phyloP scores from a whole-genome alignment of 2,329 filamentous ascomycete genomes.

The Trichoderma atrobrunneum region DNA sequence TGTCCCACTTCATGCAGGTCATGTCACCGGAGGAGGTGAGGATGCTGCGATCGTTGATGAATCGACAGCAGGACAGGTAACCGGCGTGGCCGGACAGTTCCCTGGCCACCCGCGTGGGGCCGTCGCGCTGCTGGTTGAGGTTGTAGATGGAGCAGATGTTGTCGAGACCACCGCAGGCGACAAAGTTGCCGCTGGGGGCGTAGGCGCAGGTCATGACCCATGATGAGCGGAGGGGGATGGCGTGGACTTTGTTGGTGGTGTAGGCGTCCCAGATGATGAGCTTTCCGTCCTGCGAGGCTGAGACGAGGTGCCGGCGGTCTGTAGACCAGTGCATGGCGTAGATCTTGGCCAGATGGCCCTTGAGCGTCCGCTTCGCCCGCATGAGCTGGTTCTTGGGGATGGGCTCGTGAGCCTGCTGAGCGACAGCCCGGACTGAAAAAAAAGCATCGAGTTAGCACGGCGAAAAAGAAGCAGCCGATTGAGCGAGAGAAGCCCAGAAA shows the following conservation, averaged over 20 bases:
- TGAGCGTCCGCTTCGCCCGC: slow-evolving; percentile 95
- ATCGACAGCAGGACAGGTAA: slow-evolving; percentile 96
- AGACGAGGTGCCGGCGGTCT: slow-evolving; percentile 93
- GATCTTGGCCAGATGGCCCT: slow-evolving; percentile 98
- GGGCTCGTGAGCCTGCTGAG: slow-evolving; percentile 86
- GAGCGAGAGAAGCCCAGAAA: slow-evolving; percentile 3
- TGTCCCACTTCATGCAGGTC: slow-evolving; percentile 99
- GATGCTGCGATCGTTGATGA: slow-evolving; percentile 97
- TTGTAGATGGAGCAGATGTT: slow-evolving; percentile 99
- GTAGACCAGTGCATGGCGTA: slow-evolving; percentile 99
- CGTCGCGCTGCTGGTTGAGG: slow-evolving; percentile 87
- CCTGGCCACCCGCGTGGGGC: slow-evolving; percentile 91
- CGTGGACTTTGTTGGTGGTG: slow-evolving; percentile 99
- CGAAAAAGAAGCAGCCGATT: background rate
- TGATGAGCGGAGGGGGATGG: slow-evolving; percentile 92
- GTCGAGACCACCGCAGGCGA: slow-evolving; percentile 96
- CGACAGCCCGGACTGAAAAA: slow-evolving; percentile 78
- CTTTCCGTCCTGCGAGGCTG: slow-evolving; percentile 97
- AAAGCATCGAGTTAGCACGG: slow-evolving; percentile 27
- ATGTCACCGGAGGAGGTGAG: slow-evolving; percentile 98
- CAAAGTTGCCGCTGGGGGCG: slow-evolving; percentile 95
- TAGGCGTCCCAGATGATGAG: slow-evolving; percentile 99
- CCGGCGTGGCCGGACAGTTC: slow-evolving; percentile 96
- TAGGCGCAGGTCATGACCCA: slow-evolving; percentile 99
- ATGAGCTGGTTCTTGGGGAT: slow-evolving; percentile 89